These are phyloP conservation scores for Coleophoma crateriformis DNA, from an alignment of 2,329 filamentous ascomycete genomes.

Conservation along the genomic window DNA sequence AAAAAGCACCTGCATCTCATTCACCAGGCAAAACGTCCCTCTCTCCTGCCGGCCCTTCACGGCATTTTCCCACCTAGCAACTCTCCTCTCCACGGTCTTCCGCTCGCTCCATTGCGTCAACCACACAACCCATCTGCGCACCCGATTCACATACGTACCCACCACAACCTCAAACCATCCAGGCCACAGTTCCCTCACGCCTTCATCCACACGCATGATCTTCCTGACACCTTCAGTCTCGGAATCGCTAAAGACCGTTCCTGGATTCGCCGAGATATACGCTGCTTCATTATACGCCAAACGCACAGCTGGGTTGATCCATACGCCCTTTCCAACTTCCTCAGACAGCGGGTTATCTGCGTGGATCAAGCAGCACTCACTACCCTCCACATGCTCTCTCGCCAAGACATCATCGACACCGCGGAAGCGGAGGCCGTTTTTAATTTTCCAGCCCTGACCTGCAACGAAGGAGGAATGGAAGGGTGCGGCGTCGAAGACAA, in stretches of 20 bases:
- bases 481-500: slow-evolving; percentile 46
- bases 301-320: slow-evolving; percentile 62
- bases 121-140: slow-evolving; percentile 38
- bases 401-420: slow-evolving; percentile 59
- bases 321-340: slow-evolving; percentile 44
- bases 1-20: slow-evolving; percentile 56
- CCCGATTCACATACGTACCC: slow-evolving; percentile 54
- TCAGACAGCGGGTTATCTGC: slow-evolving; percentile 57
- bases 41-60: slow-evolving; percentile 29
- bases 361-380: slow-evolving; percentile 74
- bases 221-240: slow-evolving; percentile 2
- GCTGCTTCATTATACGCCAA: slow-evolving; percentile 56
- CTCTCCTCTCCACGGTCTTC: slow-evolving; percentile 13
- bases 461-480: slow-evolving; percentile 34
- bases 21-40: slow-evolving; percentile 49
- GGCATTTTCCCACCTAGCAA: slow-evolving; percentile 17
- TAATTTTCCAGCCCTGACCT: background rate
- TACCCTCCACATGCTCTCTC: slow-evolving; percentile 61
- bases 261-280: slow-evolving; percentile 44
- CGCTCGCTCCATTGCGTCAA: slow-evolving; percentile 21
- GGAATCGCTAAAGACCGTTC: slow-evolving; percentile 8
- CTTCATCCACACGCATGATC: background rate
- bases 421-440: slow-evolving; percentile 50
- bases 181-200: slow-evolving; percentile 15
- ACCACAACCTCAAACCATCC: slow-evolving; percentile 35